Evolutionary conservation across 768 basidiomycete species (phyloP), one percentile per base, ranked within the genome.

Genomic region (Megacollybia marginata): DNA sequence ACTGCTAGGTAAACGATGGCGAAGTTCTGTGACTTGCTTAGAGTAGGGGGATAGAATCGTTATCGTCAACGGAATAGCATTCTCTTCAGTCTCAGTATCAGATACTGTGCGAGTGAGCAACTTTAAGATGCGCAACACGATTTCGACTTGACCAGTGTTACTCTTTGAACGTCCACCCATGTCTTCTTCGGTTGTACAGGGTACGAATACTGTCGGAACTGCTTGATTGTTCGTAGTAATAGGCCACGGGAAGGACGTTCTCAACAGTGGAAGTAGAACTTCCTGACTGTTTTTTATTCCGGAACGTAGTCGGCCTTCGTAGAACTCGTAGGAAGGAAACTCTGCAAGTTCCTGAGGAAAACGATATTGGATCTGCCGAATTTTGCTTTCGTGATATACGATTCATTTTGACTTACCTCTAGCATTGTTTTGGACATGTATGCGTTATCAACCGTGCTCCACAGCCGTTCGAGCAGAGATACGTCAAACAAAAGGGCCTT

Each of bases 281-380:
- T 66, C 47, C n/a, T 62, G 54, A 35, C 69, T 63, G 49, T 67
- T 65, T 5, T 58, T 54, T 20, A 53, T 46, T 6, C 75, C 73
- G 0, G 81, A 79, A 49, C 55, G 65, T 2, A 86, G 63, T 28
- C 70, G 66, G 8, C 71, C 72, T 47, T 82, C 70, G 57, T 86
- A 85, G 56, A 86, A 86, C 54, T 80, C 78, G 9, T 59, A 56
- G 0, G 83, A 84, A 0, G 84, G 83, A 53, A 85, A 85, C 2
- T 59, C 61, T 32, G 80, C 82, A 2, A 84, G 70, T 36, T 74
- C 74, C 44, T 64, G 60, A 0, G 82, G 78, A 49, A 82, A 85
- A 2, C 83, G 76, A 59, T 85, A 85, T 60, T 85, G 83, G 1
- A 82, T 64, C 74, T 78, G 42, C 5, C 4, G 49, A 20, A 28